Evolutionary conservation across 805 yeast genomes (phyloP), one percentile per base, ranked within the genome.

Genomic region (Wickerhamomyces ciferrii): DNA sequence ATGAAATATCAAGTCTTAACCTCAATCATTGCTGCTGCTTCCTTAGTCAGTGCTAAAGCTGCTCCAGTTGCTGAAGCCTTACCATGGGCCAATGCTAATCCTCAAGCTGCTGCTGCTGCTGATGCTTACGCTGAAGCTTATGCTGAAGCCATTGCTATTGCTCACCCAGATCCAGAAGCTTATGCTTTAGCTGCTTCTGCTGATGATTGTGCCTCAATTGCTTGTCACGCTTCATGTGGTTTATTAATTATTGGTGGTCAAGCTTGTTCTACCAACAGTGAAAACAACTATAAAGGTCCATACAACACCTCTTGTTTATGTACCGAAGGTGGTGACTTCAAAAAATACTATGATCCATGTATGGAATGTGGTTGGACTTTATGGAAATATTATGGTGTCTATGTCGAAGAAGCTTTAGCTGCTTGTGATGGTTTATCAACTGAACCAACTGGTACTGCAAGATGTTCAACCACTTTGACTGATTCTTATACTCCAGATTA

Each of bases 321-420:
- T 48, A 45, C 39, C 29, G 25, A 36, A 20, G 54, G 42, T 18
- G 25, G 48, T 17, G 14, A 36, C 17, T 55, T 52, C 46, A 48
- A 38, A 38, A 24, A 23, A 14, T 40, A 44, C 35, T 54, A 54
- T 27, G 54, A 51, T 15, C 54, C 43, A 5, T 63, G 68, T 54
- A 50, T 63, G 23, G 63, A 59, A 35, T 63, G 68, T 53, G 68
- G 67, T 39, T 63, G 66, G 67, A 63, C 66, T 52, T 47, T 63
- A 34, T 63, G 60, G 61, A 39, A 51, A n/a, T 58, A 61, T 47
- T 63, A 63, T 48, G 56, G 54, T 17, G 15, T 39, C 0, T 61
- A 45, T 51, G 51, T 63, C 37, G 44, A 53, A 3, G 46, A 50
- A 17, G 54, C 65, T 9, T 48, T 61, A 40, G 51, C 45, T 13